These are phyloP conservation scores for Tylopilus rubrobrunneus DNA, from an alignment of 768 basidiomycete species.

Conservation along the genomic window DNA sequence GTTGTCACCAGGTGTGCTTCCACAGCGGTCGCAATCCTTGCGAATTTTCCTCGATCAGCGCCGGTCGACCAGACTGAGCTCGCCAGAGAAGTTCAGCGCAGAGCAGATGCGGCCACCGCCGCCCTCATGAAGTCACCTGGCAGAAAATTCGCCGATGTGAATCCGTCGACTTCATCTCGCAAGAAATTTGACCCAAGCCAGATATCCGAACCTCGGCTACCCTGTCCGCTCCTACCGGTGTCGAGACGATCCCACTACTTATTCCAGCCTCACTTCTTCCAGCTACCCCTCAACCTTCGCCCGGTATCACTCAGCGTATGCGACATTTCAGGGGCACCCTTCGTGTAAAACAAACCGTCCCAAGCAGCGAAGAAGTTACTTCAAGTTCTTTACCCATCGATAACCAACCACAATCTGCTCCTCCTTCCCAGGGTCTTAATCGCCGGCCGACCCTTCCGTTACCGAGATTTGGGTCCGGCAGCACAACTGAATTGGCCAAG, in stretches of 20 bases:
- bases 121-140: constrained; percentile 51
- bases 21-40: constrained; percentile 33
- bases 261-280: constrained; percentile 31
- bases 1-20: constrained; percentile 17
- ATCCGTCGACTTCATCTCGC: constrained; percentile 41
- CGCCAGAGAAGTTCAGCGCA: constrained; percentile 62
- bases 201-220: constrained; percentile 61
- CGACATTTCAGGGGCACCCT: constrained; percentile 68
- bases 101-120: constrained; percentile 62
- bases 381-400: constrained; percentile 38
- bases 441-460: constrained; percentile 47
- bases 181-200: constrained; percentile 59
- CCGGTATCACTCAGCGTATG: constrained; percentile 65
- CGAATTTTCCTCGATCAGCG: constrained; percentile 35
- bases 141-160: constrained; percentile 38
- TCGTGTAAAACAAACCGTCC: constrained; percentile 46
- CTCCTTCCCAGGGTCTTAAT: constrained; percentile 36
- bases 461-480: constrained; percentile 34
- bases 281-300: constrained; percentile 37
- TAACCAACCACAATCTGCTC: constrained; percentile 32
- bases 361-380: constrained; percentile 49
- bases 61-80: constrained; percentile 54
- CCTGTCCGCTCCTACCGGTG: constrained; percentile 61
- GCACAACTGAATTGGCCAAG: constrained; percentile 47
- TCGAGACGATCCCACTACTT: constrained; percentile 63